These are phyloP conservation scores for Teunomyces atbi DNA, from an alignment of 805 yeast species.

Conservation along the genomic window DNA sequence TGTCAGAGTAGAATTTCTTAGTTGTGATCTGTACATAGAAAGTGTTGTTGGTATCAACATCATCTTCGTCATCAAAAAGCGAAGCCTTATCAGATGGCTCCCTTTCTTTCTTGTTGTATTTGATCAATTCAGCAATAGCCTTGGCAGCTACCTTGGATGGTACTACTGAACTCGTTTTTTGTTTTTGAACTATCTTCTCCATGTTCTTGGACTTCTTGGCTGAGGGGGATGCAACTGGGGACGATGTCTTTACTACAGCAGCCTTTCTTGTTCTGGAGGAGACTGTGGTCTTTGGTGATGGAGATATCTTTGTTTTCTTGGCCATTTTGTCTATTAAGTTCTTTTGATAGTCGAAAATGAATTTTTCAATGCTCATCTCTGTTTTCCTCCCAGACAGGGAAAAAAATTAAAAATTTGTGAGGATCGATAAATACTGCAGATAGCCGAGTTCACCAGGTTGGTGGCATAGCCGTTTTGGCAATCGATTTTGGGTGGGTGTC, in stretches of 20 bases:
- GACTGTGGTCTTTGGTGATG: constrained; percentile 16
- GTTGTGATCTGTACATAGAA: constrained; percentile 63
- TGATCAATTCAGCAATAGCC: constrained; percentile 65
- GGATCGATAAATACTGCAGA: neutral
- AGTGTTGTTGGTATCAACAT: constrained; percentile 53
- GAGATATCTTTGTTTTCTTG: constrained; percentile 4
- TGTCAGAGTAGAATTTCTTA: constrained; percentile 61
- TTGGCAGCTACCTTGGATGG: constrained; percentile 23
- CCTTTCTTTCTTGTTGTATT: constrained; percentile 44
- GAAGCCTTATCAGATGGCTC: constrained; percentile 31
- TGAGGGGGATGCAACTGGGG: constrained; percentile 23
- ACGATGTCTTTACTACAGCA: constrained; percentile 13
- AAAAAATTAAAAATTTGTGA: neutral
- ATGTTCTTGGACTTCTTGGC: constrained; percentile 9
- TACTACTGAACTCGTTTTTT: neutral
- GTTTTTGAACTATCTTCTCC: constrained; percentile 6
- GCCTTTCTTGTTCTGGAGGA: constrained; percentile 21
- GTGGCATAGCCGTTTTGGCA: constrained; percentile 38
- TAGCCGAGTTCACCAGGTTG: constrained; percentile 9
- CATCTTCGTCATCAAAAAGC: constrained; percentile 48
- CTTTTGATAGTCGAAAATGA: neutral
- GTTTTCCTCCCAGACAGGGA: constrained; percentile 3
- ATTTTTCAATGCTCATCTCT: constrained; percentile 3
- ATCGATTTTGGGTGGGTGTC: constrained; percentile 13
- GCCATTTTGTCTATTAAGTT: constrained; percentile 1